Base-by-base conservation (phyloP, 2,329 filamentous ascomycete genomes). In the Aspergillus oerlinghausenensis region DNA sequence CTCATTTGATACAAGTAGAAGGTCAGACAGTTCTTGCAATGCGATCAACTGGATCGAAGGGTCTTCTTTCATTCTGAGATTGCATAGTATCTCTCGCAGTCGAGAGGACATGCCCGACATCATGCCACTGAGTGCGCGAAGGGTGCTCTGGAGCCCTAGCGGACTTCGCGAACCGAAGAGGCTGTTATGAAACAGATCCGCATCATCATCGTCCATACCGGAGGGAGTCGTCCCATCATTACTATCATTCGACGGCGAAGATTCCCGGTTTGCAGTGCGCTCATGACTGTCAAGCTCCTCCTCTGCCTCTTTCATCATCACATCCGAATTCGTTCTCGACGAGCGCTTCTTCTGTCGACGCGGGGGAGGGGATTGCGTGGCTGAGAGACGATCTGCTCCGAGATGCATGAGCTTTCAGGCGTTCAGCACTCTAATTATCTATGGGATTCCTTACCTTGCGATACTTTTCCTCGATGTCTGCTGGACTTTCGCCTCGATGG, bases 1-100 rank as follows among this genome's bases (percentile, higher is more conserved):
- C 75, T 99, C 94, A 64, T 94, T 97, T 10, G 93, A 96, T 40
- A 99, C 90, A 29, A 99, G 80, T 4, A 99, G 80, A 54, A 97
- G 87, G 73, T 99, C 92, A 0, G 93, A 96, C 6, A 99, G 80
- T 65, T 97, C 93, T 73, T 96, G 90, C 29, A 99, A 79, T 28
- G 93, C 94, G 67, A 97, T 92, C 63, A 96, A 81, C 77, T 99
- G 95, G 42, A 94, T 78, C 0, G 92, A 92, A 5, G 88, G 84
- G 62, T 97, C 91, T 49, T 93, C 90, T 70, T 92, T 93, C 66
- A 89, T 86, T 62, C 88, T 87, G 56, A 99, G 78, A 65, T 87
- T 90, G 73, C 77, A 81, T 59, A 93, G 77, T 52, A 92, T 88
- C 57, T 91, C 89, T 55, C 93, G 85, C 51, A 99, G 80, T 62